These are phyloP conservation scores for Ceratobasidium sp. DNA, from an alignment of 1,284 basidiomycete genomes.

Conservation along the genomic window DNA sequence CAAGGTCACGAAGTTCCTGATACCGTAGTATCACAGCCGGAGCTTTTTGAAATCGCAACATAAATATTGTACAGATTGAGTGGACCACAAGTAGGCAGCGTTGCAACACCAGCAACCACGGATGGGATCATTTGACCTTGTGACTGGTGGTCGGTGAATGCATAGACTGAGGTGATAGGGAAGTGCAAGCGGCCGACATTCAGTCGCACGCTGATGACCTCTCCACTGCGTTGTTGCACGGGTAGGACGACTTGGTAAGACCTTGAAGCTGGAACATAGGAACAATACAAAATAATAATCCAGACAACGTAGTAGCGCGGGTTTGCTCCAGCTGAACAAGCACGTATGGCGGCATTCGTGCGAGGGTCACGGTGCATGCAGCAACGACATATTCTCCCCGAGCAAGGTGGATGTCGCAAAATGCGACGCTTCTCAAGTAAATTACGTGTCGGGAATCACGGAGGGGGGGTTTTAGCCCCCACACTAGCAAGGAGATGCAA, in stretches of 20 bases:
- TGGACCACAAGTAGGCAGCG: neutral
- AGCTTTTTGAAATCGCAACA: conserved; percentile 55
- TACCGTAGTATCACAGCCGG: neutral
- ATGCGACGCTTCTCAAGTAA: too few relatives aligned
- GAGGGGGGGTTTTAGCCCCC: too few relatives aligned
- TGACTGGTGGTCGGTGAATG: conserved; percentile 35
- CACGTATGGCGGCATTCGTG: conserved; percentile 56
- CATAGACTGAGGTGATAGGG: conserved; percentile 43
- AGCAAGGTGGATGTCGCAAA: too few relatives aligned
- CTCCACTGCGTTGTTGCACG: neutral
- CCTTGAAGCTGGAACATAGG: conserved; percentile 51
- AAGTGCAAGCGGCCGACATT: conserved; percentile 26
- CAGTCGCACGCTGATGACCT: neutral
- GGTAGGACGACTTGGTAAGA: neutral
- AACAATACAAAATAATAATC: conserved; percentile 53
- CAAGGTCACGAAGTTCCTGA: neutral
- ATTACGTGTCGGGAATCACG: too few relatives aligned
- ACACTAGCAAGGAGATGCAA: too few relatives aligned
- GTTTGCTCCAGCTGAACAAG: conserved; percentile 57
- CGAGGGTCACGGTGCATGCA: conserved; percentile 49
- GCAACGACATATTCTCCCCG: too few relatives aligned
- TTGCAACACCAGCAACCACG: conserved; percentile 4
- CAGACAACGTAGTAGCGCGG: conserved; percentile 50
- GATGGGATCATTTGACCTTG: conserved; percentile 7
- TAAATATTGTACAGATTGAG: conserved; percentile 55